Percentiles rank a stretch among this genome's conserved stretches.
phyloP scores from a whole-genome alignment of 1,139 yeast genomes.

The Yamadazyma aaseri region DNA sequence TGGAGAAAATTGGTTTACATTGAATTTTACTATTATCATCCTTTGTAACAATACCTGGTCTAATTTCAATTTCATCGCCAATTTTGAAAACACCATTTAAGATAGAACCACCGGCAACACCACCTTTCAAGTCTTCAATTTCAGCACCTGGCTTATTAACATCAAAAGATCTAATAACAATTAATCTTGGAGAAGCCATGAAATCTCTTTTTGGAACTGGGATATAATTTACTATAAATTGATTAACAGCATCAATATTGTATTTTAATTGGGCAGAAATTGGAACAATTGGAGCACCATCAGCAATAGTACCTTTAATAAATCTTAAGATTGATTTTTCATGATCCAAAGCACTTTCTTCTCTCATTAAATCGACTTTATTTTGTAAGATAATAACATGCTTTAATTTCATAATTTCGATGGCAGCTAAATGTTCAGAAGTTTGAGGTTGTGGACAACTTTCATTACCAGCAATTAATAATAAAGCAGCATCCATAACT shows the following conservation, averaged over 20 bases:
- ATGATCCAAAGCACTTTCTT: constrained; percentile 94
- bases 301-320: constrained; percentile 97
- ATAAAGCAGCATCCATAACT: constrained; percentile 98
- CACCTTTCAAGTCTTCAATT: constrained; percentile 95
- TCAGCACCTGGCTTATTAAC: constrained; percentile 99
- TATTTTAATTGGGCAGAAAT: constrained; percentile 98
- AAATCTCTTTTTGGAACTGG: constrained; percentile 98
- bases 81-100: constrained; percentile 94
- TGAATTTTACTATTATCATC: constrained; percentile 90
- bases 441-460: constrained; percentile 99
- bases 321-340: constrained; percentile 88
- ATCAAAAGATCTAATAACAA: constrained; percentile 97
- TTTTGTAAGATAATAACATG: constrained; percentile 96
- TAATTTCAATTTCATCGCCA: constrained; percentile 97
- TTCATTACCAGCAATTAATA: constrained; percentile 97
- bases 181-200: constrained; percentile 87
- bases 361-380: constrained; percentile 98
- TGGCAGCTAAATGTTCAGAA: constrained; percentile 98
- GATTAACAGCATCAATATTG: constrained; percentile 97
- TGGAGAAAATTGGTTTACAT: constrained; percentile 94
- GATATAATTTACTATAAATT: constrained; percentile 90
- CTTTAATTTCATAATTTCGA: constrained; percentile 97
- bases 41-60: constrained; percentile 98
- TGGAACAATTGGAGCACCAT: constrained; percentile 98
- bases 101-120: constrained; percentile 99